Conservation (phyloP, 768 basidiomycete genomes). For the Amanita molliuscula region DNA sequence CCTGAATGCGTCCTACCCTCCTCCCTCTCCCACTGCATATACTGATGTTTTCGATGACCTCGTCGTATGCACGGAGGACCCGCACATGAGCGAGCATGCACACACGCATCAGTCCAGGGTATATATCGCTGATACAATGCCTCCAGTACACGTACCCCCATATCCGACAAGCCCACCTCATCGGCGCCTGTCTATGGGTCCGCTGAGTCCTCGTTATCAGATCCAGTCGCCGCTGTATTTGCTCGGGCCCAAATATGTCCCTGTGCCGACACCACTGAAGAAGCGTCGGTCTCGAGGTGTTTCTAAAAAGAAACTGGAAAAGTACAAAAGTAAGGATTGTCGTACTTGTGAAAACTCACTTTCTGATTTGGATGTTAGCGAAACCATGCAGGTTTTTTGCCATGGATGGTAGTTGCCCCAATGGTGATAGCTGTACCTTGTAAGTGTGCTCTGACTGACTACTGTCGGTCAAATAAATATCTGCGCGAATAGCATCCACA, state of each 20-base stretch:
- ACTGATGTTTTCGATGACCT: conserved; percentile 10
- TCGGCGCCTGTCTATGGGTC: conserved; percentile 7
- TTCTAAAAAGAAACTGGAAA: conserved; percentile 7
- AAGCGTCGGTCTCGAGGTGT: neutral
- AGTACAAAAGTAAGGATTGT: conserved; percentile 20
- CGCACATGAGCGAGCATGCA: conserved; percentile 17
- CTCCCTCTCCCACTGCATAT: neutral
- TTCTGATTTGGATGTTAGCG: conserved; percentile 18
- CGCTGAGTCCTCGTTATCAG: conserved; percentile 10
- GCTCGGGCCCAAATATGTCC: neutral
- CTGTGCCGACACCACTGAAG: neutral
- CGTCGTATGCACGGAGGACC: conserved; percentile 14
- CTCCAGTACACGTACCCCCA: conserved; percentile 15
- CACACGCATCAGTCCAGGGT: conserved; percentile 17
- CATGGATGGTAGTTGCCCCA: conserved; percentile 27
- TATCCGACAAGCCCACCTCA: conserved; percentile 8
- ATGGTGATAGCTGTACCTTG: conserved; percentile 41
- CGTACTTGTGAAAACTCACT: neutral
- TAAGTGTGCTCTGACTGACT: conserved; percentile 17
- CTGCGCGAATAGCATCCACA: conserved; percentile 26
- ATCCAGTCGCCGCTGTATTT: conserved; percentile 7
- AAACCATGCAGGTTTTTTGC: conserved; percentile 39
- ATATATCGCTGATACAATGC: conserved; percentile 12
- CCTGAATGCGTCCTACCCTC: neutral
- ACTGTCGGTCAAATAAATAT: neutral